These are phyloP conservation scores for Suillus brevipes DNA, from an alignment of 768 basidiomycete genomes.

Conservation along the genomic window DNA sequence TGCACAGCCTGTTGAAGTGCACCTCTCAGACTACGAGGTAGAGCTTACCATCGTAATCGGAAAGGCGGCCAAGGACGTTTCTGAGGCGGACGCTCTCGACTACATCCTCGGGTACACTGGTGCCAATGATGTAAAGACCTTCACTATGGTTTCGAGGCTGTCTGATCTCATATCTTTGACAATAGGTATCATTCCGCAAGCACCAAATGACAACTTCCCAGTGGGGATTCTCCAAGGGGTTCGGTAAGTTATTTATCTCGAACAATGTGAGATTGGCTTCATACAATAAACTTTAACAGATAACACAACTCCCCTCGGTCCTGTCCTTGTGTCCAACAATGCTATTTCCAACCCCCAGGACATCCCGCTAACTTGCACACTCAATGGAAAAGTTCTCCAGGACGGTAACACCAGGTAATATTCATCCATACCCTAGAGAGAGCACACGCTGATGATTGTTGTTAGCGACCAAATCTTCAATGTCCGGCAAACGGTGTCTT, in stretches of 20 bases:
- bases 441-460: neutral
- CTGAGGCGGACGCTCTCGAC: constrained; percentile 77
- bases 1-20: constrained; percentile 68
- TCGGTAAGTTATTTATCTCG: constrained; percentile 48
- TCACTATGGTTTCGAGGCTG: neutral
- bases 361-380: constrained; percentile 56
- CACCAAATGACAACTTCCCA: constrained; percentile 81
- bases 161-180: neutral
- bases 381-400: constrained; percentile 72
- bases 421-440: neutral
- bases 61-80: constrained; percentile 76
- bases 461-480: constrained; percentile 81
- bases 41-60: constrained; percentile 84
- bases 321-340: constrained; percentile 70
- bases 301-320: constrained; percentile 66
- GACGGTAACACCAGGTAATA: constrained; percentile 73
- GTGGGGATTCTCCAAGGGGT: constrained; percentile 88
- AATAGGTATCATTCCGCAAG: constrained; percentile 77
- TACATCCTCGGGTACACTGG: constrained; percentile 84
- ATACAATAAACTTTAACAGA: constrained; percentile 18
- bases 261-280: neutral
- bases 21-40: constrained; percentile 81
- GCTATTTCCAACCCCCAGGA: constrained; percentile 66
- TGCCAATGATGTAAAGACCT: constrained; percentile 65
- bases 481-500: constrained; percentile 73